Evolutionary conservation across 768 basidiomycete genomes (phyloP).

Genomic region (Leccinum longicurvipes): DNA sequence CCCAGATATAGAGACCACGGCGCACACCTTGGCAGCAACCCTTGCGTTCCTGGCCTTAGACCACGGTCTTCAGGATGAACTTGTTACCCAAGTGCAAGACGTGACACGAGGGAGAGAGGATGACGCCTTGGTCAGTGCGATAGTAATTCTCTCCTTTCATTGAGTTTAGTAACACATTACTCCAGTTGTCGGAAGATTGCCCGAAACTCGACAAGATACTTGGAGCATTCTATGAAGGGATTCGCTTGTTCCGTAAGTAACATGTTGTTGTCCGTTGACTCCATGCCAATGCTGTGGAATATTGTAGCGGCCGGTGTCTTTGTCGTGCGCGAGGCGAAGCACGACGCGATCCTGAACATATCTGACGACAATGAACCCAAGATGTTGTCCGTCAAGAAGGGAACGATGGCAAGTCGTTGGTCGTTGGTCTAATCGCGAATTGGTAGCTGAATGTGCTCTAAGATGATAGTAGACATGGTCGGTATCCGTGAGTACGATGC

Average conservation of each 20-base stretch:
- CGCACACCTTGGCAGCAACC: conserved; percentile 32
- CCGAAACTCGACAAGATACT: conserved; percentile 29
- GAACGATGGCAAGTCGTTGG: conserved; percentile 14
- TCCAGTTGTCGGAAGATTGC: conserved; percentile 25
- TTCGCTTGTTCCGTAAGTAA: conserved; percentile 34
- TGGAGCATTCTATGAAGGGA: conserved; percentile 30
- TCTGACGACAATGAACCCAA: conserved; percentile 14
- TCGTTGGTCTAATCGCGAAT: background rate
- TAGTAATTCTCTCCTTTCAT: background rate
- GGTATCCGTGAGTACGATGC: conserved; percentile 23
- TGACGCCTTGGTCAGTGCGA: conserved; percentile 13
- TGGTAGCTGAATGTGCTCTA: background rate
- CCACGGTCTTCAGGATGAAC: conserved; percentile 30
- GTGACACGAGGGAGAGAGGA: conserved; percentile 21
- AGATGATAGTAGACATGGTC: conserved; percentile 30
- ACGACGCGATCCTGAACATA: conserved; percentile 25
- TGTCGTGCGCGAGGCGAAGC: conserved; percentile 28
- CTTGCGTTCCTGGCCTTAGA: conserved; percentile 31
- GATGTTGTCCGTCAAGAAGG: conserved; percentile 22
- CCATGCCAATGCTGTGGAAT: background rate
- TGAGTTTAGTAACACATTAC: too few species aligned
- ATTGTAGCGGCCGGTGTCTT: conserved; percentile 28
- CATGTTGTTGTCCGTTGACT: background rate
- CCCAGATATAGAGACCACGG: conserved; percentile 30
- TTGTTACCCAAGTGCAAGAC: conserved; percentile 28